These are phyloP conservation scores for Chlamydomonas sp. DNA, from an alignment of 139 green algal species.

Conservation along the genomic window DNA sequence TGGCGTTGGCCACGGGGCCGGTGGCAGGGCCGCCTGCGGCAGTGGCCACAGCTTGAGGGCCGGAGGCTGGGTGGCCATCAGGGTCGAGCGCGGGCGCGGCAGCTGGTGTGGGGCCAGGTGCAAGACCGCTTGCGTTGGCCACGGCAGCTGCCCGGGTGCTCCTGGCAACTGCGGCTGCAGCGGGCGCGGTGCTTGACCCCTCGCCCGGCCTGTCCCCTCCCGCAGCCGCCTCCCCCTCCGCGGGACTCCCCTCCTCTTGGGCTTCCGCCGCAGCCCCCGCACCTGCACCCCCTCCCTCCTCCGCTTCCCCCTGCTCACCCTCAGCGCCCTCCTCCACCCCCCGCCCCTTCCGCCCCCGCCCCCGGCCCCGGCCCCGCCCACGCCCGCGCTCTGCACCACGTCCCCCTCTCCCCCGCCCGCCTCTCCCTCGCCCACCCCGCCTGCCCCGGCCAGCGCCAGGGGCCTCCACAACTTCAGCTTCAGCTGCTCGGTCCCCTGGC, in stretches of 20 bases:
- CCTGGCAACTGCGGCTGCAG: neutral
- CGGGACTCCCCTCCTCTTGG: neutral
- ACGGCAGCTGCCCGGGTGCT: neutral
- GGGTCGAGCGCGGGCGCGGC: too few species aligned
- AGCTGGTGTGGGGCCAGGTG: too few species aligned
- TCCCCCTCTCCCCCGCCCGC: neutral
- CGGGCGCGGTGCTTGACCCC: too few species aligned
- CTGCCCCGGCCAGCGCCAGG: too few species aligned
- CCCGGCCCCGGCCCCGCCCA: too few species aligned
- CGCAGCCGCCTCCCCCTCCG: neutral
- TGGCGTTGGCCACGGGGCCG: neutral
- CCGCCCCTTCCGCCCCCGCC: too few species aligned
- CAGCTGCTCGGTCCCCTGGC: too few species aligned
- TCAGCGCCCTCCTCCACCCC: too few species aligned
- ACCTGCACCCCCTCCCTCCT: neutral
- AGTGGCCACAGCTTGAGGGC: neutral
- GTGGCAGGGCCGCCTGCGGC: neutral
- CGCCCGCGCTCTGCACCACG: too few species aligned
- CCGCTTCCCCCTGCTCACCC: neutral
- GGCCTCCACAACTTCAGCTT: too few species aligned
- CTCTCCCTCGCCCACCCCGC: neutral
- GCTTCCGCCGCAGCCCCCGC: neutral
- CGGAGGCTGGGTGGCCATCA: too few species aligned
- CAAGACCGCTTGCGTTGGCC: neutral
- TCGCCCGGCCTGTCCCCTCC: too few species aligned